Base-by-base conservation (phyloP, 805 yeast species). In the Ogataea pini region DNA sequence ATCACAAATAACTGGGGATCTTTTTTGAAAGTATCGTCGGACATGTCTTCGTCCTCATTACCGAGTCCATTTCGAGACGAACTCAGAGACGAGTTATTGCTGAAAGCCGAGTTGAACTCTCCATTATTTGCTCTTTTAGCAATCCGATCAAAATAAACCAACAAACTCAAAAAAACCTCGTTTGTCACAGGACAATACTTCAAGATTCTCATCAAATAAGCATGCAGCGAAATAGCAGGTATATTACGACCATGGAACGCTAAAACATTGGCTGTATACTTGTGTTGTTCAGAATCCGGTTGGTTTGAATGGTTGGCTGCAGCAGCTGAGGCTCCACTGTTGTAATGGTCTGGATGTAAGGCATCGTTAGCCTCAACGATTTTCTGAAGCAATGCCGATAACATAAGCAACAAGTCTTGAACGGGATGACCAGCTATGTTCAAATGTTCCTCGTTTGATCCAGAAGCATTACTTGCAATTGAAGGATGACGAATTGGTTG, bases 171-270 rank as follows among this genome's bases (percentile, higher is more conserved):
- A 67, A 91, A 94, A 28, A 94, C 98, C 65, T 94, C 98, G 68
- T 92, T 92, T 2, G 99, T 91, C n/a, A 94, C 94, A 0, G 99
- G 98, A 67, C 99, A 94, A 70, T 94, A 94, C 68, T 92, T 92
- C 64, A 92, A 79, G 24, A 94, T 92, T 62, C 99, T 82, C 36
- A 89, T 79, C 50, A 94, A 75, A 64, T 94, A 94, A 17, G 96
- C 94, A 60, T 89, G 90, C 41, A 94, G 76, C 10, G 91, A 81
- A 46, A 94, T 94, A n/a, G 95, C 96, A 1, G 99, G 99, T 8
- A 94, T 85, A 63, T 92, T 95, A 49, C 96, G 83, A 14, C 99
- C 99, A 67, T 90, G 96, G 66, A 94, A 94, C 39, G 96, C 94
- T 48, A 92, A 71, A 3, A 92, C 88, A 51, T 82, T 83, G 2